phyloP scores from a whole-genome alignment of 2,329 filamentous ascomycete species.

The Rhinocladiella similis region DNA sequence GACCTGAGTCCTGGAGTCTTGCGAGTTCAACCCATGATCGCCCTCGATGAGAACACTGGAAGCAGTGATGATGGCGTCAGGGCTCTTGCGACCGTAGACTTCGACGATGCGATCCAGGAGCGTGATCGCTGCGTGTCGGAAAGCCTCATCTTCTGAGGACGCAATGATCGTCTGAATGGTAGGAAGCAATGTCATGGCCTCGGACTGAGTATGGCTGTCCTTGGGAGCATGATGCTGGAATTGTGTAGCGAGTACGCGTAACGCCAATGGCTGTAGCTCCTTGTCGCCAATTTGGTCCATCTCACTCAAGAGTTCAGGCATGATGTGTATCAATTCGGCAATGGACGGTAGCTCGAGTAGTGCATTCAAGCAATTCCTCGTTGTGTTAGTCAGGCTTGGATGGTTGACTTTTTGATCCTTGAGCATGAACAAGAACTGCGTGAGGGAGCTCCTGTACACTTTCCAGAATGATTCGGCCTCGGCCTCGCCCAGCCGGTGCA shows the following conservation, averaged over 20 bases:
- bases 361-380: constrained; percentile 71
- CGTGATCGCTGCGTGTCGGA: constrained; percentile 81
- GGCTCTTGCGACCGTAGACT: constrained; percentile 91
- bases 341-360: constrained; percentile 84
- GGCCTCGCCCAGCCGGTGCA: constrained; percentile 10
- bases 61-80: constrained; percentile 71
- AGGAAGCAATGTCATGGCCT: constrained; percentile 65
- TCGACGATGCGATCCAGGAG: constrained; percentile 93
- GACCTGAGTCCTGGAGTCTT: constrained; percentile 20
- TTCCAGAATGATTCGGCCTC: constrained; percentile 21
- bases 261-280: constrained; percentile 72
- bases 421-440: constrained; percentile 18
- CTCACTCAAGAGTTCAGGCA: constrained; percentile 72
- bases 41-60: constrained; percentile 73
- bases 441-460: constrained; percentile 31
- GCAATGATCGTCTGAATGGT: constrained; percentile 75
- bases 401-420: constrained; percentile 15
- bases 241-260: constrained; percentile 76
- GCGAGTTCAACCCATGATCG: constrained; percentile 31
- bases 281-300: constrained; percentile 65
- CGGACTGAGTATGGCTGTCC: constrained; percentile 47
- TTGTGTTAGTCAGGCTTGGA: constrained; percentile 35
- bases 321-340: constrained; percentile 82
- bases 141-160: constrained; percentile 68
- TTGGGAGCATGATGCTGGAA: constrained; percentile 71